Evolutionary conservation across 2,329 filamentous ascomycete genomes (phyloP).

Genomic region (Diplodia mutila): DNA sequence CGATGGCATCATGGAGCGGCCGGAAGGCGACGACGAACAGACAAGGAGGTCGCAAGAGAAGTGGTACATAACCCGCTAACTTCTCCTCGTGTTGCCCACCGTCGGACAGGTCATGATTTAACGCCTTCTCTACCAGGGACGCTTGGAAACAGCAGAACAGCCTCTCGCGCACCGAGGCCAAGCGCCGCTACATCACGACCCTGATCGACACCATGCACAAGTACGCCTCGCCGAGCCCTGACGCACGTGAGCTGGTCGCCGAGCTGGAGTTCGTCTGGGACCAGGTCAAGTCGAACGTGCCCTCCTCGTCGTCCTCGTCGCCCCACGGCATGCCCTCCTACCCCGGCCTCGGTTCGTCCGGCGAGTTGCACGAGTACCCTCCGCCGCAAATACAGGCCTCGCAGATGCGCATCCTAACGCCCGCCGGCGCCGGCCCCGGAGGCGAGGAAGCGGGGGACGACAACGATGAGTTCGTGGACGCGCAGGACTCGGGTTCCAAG

Average conservation of each 20-base stretch:
- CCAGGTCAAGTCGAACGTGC: slow-evolving; percentile 84
- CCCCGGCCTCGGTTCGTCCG: slow-evolving; percentile 53
- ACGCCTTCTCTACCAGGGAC: slow-evolving; percentile 60
- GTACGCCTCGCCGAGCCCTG: slow-evolving; percentile 83
- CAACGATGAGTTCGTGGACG: slow-evolving; percentile 52
- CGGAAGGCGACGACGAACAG: slow-evolving; percentile 57
- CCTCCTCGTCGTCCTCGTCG: slow-evolving; percentile 60
- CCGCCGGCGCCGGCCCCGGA: neutral
- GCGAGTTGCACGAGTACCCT: slow-evolving; percentile 44
- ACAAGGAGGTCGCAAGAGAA: slow-evolving; percentile 64
- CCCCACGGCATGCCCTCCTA: slow-evolving; percentile 42
- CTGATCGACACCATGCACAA: slow-evolving; percentile 96
- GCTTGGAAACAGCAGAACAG: slow-evolving; percentile 90
- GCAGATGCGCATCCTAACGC: slow-evolving; percentile 18
- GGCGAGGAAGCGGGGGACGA: slow-evolving; percentile 36
- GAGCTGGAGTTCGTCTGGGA: slow-evolving; percentile 99
- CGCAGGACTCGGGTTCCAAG: slow-evolving; percentile 51
- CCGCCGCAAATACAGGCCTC: slow-evolving; percentile 25
- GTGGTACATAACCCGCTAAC: slow-evolving; percentile 56
- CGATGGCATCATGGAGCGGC: slow-evolving; percentile 88
- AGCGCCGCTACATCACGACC: slow-evolving; percentile 58
- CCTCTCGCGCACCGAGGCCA: slow-evolving; percentile 74
- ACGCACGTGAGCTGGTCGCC: slow-evolving; percentile 82
- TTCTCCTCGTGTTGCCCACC: slow-evolving; percentile 15
- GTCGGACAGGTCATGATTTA: slow-evolving; percentile 20